phyloP scores from a whole-genome alignment of 306 rosid species.

The Lablab purpureus region DNA sequence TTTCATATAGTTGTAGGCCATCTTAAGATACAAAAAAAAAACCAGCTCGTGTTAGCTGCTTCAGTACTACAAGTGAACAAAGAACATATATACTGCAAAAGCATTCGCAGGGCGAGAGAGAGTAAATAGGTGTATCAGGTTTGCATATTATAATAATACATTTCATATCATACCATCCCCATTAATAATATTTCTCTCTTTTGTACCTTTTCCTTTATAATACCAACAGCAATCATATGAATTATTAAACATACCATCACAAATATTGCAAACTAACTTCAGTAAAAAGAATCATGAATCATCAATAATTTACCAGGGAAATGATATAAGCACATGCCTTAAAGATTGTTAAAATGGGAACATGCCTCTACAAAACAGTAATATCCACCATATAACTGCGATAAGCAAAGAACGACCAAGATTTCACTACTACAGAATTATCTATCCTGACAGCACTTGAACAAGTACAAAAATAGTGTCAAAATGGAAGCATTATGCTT shows the following conservation, averaged over 20 bases:
- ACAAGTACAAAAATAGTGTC: slow-evolving; percentile 49
- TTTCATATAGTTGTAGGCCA: neutral
- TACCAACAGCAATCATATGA: neutral
- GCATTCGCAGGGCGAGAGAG: neutral
- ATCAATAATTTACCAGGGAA: no score
- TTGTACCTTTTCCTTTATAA: neutral
- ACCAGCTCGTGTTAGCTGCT: neutral
- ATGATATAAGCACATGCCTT: slow-evolving; percentile 60
- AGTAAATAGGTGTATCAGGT: neutral
- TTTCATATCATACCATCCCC: neutral
- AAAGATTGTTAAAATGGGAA: slow-evolving; percentile 52
- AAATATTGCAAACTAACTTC: slow-evolving; percentile 34
- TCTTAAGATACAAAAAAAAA: slow-evolving; percentile 11
- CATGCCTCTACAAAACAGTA: neutral
- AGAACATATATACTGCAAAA: no score
- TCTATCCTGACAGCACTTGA: slow-evolving; percentile 36
- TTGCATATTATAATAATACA: neutral
- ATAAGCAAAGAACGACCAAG: slow-evolving; percentile 53
- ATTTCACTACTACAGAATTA: slow-evolving; percentile 31
- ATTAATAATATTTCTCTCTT: neutral
- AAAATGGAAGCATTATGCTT: no score
- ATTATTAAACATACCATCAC: neutral
- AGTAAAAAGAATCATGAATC: slow-evolving; percentile 49
- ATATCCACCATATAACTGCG: slow-evolving; percentile 32
- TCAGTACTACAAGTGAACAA: no score